Conservation (phyloP, 352 stramenopile genomes). For the Pythium scleroteichum region DNA sequence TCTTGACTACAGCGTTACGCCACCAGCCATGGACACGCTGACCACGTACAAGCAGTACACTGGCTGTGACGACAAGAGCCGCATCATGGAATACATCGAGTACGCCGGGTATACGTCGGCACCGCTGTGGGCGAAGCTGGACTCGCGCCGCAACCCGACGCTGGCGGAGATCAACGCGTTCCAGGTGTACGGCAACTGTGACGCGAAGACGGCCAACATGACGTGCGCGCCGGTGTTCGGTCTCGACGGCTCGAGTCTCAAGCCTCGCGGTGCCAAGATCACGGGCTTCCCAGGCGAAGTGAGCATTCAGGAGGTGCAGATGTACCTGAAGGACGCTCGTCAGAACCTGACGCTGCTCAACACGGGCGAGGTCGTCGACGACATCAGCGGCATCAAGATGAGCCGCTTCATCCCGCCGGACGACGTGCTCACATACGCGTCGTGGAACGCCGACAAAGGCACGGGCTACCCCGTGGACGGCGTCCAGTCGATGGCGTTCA, state of each 20-base stretch:
- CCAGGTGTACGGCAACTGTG: constrained; percentile 58
- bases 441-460: constrained; percentile 37
- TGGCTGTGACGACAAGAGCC: constrained; percentile 59
- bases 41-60: constrained; percentile 55
- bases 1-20: constrained; percentile 47
- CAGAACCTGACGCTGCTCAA: constrained; percentile 54
- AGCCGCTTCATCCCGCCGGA: constrained; percentile 45
- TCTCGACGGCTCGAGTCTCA: constrained; percentile 42
- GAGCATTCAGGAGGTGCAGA: constrained; percentile 28
- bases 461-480: constrained; percentile 61
- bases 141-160: constrained; percentile 58
- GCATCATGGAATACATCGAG: constrained; percentile 61
- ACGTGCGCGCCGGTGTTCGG: constrained; percentile 57
- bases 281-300: constrained; percentile 46
- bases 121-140: constrained; percentile 55
- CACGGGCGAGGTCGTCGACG: constrained; percentile 41
- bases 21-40: constrained; percentile 38
- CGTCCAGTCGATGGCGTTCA: constrained; percentile 66
- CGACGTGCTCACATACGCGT: constrained; percentile 38
- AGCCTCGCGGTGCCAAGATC: constrained; percentile 46
- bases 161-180: constrained; percentile 57
- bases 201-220: constrained; percentile 43
- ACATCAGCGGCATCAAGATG: constrained; percentile 44
- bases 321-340: constrained; percentile 50
- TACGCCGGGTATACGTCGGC: constrained; percentile 52